These are phyloP conservation scores for Candida boleticola DNA, from an alignment of 805 yeast species.

Conservation along the genomic window DNA sequence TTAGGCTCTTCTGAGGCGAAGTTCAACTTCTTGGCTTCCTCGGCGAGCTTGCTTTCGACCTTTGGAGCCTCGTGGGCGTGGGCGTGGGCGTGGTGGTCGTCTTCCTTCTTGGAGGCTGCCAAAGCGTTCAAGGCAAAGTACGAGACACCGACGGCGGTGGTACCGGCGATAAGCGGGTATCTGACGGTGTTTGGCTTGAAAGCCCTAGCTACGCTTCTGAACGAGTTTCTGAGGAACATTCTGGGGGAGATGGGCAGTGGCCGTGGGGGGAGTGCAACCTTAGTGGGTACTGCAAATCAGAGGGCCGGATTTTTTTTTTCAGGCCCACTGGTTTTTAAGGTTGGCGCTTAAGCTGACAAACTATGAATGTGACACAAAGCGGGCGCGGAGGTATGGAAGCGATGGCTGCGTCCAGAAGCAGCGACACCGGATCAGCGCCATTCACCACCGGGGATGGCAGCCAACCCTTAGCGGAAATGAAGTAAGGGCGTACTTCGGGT, in stretches of 20 bases:
- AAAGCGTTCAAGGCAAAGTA: neutral
- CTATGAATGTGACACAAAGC: no score
- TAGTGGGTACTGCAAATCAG: no score
- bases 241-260: neutral
- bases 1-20: neutral
- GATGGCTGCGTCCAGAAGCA: no score
- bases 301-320: no score
- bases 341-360: no score
- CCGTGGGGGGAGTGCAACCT: no score
- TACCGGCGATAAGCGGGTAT: neutral
- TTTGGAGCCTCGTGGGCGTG: neutral
- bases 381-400: no score
- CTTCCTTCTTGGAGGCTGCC: neutral
- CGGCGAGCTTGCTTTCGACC: neutral
- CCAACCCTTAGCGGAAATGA: no score
- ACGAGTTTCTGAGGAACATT: conserved; percentile 1
- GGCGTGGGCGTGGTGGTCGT: neutral
- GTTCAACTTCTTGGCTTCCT: neutral
- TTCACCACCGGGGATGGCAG: no score
- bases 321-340: no score
- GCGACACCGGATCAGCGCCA: no score
- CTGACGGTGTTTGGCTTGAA: neutral
- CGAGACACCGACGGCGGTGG: conserved; percentile 1
- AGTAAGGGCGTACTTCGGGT: no score
- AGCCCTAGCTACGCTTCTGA: neutral